Base-by-base conservation (phyloP, 108 stramenopile species). In the Discostella stelligeroides region DNA sequence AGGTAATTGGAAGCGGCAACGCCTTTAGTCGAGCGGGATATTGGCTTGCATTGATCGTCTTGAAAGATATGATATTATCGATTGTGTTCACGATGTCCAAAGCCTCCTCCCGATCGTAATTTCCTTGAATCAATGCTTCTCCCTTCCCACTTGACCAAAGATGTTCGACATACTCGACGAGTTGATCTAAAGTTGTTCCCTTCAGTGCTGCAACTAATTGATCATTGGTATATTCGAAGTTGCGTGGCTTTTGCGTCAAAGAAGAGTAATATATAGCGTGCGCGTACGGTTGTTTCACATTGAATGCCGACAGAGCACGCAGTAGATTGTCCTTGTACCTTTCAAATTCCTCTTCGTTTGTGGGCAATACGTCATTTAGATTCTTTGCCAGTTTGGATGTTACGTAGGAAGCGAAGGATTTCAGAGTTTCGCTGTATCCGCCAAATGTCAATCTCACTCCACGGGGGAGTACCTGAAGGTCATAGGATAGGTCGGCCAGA, bases 391-490 rank as follows among this genome's bases (percentile, higher is more conserved):
- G 72, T 68, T 88, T 88, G 25, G 74, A 68, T 9, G 89, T 75
- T 8, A 93, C 83, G 45, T 88, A 87, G 8, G 77, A 53, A 13
- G 89, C 90, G 55, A 96, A 91, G 0, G 79, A 59, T 60, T 79
- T 42, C 9, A 96, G 77, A 66, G 90, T 90, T 38, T 89, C 92
- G 42, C 91, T 90, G 84, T 90, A 96, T 21, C 95, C 95, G 5
- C 92, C 95, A 70, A 96, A 92, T 9, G 92, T 91, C 11, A 93
- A 23, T 1, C 89, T 73, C 5, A 90, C 80, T 9, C 95, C 95
- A 54, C 92, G 76, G 11, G 90, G 86, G 0, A 89, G 62, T 42
- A 90, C 83, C 38, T 85, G 81, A n/a, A 91, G 72, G 39, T 91
- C 86, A 58, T 89, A 91, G 0, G 82, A 80, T 24, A 92, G 66